phyloP scores from a whole-genome alignment of 176 grass and related monocot genomes.

The Oropetium thomaeum region DNA sequence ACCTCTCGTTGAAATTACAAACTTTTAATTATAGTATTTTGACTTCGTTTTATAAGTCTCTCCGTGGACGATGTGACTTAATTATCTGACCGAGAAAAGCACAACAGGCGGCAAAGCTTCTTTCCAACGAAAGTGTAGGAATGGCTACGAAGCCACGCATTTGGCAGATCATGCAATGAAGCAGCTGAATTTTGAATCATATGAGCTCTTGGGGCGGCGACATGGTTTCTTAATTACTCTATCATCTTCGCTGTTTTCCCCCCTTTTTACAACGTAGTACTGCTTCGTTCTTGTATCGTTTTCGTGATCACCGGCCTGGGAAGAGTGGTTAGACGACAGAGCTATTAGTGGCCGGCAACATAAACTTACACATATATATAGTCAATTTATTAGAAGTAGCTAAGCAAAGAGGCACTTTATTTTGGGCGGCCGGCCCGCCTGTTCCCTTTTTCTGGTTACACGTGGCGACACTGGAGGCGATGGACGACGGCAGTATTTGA shows the following conservation, averaged over 20 bases:
- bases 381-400: background rate
- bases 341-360: background rate
- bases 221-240: background rate
- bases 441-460: background rate
- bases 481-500: background rate
- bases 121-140: background rate
- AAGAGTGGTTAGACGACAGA: background rate
- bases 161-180: constrained; percentile 3
- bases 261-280: background rate
- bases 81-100: background rate
- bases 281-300: background rate
- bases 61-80: background rate
- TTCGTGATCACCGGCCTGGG: background rate
- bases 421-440: background rate
- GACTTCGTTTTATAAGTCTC: background rate
- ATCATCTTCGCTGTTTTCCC: no score
- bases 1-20: background rate
- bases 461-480: background rate
- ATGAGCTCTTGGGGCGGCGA: background rate
- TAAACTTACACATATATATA: background rate
- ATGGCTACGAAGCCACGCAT: background rate
- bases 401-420: background rate
- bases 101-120: background rate
- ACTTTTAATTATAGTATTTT: background rate
- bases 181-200: background rate